Evolutionary conservation across 345 rosid genomes (phyloP).

Genomic region (Gossypium stocksii): DNA sequence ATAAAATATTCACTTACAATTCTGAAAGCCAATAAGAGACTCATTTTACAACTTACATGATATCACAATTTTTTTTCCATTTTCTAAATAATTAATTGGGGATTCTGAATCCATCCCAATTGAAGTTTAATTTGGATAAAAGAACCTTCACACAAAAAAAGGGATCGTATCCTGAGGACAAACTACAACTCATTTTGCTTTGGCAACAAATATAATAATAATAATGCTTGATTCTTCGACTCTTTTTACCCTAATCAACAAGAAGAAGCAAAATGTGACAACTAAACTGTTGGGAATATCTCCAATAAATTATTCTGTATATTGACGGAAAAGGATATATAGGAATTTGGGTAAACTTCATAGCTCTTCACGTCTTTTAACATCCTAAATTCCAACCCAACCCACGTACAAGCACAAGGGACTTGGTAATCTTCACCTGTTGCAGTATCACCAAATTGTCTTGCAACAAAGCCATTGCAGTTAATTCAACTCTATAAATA

Average conservation of each 20-base stretch:
- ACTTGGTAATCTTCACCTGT: background rate
- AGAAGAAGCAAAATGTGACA: background rate
- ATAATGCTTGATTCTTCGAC: background rate
- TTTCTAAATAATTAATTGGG: too few relatives aligned
- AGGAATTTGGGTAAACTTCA: background rate
- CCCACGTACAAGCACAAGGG: background rate
- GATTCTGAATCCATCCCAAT: too few relatives aligned
- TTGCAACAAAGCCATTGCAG: background rate
- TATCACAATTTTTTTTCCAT: too few relatives aligned
- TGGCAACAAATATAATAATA: too few relatives aligned
- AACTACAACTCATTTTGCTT: too few relatives aligned
- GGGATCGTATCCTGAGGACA: too few relatives aligned
- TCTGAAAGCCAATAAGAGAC: too few relatives aligned
- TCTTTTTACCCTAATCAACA: background rate
- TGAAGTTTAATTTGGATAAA: too few relatives aligned
- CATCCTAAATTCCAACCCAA: background rate
- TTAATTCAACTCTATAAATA: background rate
- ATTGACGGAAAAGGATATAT: background rate
- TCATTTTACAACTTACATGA: too few relatives aligned
- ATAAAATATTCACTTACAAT: too few relatives aligned
- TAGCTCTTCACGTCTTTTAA: too few relatives aligned
- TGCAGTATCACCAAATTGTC: background rate
- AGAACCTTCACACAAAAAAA: too few relatives aligned
- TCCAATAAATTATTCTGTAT: background rate
- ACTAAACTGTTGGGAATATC: background rate